Conservation (phyloP, 1,284 basidiomycete species). For the Fomitiporia mediterranea region DNA sequence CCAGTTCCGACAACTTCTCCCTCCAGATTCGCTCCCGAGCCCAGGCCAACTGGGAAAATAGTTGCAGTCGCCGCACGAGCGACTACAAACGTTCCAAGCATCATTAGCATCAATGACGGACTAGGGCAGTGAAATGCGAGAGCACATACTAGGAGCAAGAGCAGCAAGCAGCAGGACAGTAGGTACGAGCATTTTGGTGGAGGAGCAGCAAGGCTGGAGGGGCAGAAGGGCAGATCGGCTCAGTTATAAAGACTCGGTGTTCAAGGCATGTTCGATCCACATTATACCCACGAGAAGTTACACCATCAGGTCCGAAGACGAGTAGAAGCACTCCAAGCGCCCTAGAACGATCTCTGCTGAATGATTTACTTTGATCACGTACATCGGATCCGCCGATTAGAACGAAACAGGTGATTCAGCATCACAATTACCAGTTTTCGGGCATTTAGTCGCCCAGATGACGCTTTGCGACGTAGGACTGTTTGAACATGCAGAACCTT, state of each 20-base stretch:
- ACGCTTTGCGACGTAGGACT: background rate
- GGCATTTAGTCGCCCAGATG: background rate
- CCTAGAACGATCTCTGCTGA: background rate
- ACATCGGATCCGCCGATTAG: background rate
- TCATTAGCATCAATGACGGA: background rate
- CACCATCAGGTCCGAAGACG: background rate
- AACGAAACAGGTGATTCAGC: background rate
- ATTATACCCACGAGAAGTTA: background rate
- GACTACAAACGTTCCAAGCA: background rate
- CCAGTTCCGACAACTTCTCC: constrained; percentile 10
- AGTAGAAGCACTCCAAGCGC: background rate
- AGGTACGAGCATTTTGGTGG: background rate
- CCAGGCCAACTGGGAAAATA: constrained; percentile 10
- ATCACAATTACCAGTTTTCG: background rate
- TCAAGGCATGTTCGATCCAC: background rate
- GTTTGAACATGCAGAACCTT: background rate
- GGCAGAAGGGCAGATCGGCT: background rate
- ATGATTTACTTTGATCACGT: background rate
- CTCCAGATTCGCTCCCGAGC: background rate
- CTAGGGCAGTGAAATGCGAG: background rate
- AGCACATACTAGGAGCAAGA: background rate
- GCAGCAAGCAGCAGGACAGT: background rate
- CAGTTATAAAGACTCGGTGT: background rate
- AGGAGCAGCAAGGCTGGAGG: background rate
- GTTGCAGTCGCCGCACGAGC: constrained; percentile 6